Evolutionary conservation across 345 rosid species (phyloP), one percentile per base, ranked within the genome.

Genomic region (Eucalyptus paniculata): DNA sequence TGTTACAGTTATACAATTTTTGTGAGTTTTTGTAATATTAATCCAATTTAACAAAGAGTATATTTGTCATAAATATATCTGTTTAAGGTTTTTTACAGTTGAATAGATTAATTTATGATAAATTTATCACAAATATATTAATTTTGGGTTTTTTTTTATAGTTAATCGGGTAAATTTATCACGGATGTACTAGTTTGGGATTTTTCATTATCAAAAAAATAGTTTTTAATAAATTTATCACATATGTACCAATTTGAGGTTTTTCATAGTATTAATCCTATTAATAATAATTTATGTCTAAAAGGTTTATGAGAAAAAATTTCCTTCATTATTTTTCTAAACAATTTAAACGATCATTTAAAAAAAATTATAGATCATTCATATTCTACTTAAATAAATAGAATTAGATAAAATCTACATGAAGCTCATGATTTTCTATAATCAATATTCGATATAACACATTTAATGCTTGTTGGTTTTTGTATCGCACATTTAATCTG

Each of bases 141-240:
- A 0, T 53, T 53, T 53, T 0, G 2, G 24, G 1, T 2, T 53
- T 53, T 53, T 53, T 45, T 19, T 19, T 18, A 18, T 53, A 0
- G 0, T 53, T 0, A 7, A 2, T 53, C 1, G 1, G 9, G 0
- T 19, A 18, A 51, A 18, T 53, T 1, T 53, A 1, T 1, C 23
- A 51, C 0, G 0, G 1, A 4, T 53, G 2, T 53, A 7, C 0
- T 2, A 1, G 0, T 53, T 53, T 53, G 24, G 0, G 1, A 2
- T 53, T 53, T 53, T 53, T 53, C 56, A 53, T 53, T 1, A 0
- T 53, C 2, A 53, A 53, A 53, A 51, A 51, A 3, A 0, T 19
- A 53, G 2, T 53, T 53, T 53, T 19, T 0, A 1, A 0, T 18
- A 19, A 53, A 53, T 53, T 53, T 53, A 2, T 7, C 9, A 53